Percentiles rank a stretch among this genome's conserved stretches.
These are phyloP conservation scores for Trypanosoma vivax DNA, from an alignment of 208 protist species.

Conservation along the genomic window DNA sequence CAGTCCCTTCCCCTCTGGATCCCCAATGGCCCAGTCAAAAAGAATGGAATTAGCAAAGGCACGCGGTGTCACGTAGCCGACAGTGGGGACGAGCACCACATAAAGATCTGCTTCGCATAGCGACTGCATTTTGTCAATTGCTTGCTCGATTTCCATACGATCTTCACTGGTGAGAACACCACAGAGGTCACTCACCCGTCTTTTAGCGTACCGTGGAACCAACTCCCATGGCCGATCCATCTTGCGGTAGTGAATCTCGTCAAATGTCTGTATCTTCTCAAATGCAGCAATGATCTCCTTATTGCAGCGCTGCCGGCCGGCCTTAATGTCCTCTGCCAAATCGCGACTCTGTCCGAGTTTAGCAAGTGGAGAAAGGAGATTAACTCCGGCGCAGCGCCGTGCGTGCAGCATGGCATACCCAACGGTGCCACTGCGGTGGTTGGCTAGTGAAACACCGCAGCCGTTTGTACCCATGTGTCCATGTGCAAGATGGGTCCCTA, in stretches of 20 bases:
- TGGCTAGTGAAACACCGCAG: background rate
- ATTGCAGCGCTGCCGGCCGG: slow-evolving; percentile 63
- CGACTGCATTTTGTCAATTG: slow-evolving; percentile 80
- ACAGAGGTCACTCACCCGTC: slow-evolving; percentile 77
- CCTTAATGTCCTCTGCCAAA: slow-evolving; percentile 67
- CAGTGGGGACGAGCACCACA: slow-evolving; percentile 79
- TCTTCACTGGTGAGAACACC: slow-evolving; percentile 72
- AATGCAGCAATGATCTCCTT: slow-evolving; percentile 78
- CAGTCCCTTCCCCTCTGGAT: slow-evolving; percentile 67
- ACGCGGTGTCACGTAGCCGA: slow-evolving; percentile 72
- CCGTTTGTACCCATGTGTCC: no score
- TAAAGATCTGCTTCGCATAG: slow-evolving; percentile 78
- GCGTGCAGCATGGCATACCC: slow-evolving; percentile 7
- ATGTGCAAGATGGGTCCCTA: no score
- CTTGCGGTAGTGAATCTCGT: slow-evolving; percentile 86
- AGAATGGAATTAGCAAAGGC: slow-evolving; percentile 84
- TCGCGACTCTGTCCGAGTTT: slow-evolving; percentile 81
- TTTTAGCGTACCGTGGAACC: slow-evolving; percentile 72
- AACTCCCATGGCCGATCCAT: slow-evolving; percentile 73
- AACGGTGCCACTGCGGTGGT: background rate
- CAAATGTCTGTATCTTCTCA: slow-evolving; percentile 73
- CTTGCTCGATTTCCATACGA: slow-evolving; percentile 86
- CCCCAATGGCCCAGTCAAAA: slow-evolving; percentile 79
- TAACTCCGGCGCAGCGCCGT: slow-evolving; percentile 39
- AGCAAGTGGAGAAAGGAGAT: slow-evolving; percentile 67